phyloP scores from a whole-genome alignment of 2,329 filamentous ascomycete genomes.

The Leptographium radiaticola region DNA sequence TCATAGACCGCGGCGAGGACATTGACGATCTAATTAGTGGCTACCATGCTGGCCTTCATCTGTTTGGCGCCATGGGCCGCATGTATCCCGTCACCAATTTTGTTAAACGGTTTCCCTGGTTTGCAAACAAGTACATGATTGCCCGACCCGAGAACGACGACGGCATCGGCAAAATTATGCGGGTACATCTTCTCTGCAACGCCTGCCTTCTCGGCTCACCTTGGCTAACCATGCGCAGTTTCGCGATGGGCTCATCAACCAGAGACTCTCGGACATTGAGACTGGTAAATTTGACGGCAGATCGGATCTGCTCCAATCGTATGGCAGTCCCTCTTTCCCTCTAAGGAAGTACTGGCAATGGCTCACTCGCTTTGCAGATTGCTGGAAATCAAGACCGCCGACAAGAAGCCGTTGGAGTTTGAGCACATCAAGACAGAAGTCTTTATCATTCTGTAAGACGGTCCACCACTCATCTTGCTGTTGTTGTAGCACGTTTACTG shows the following conservation, averaged over 20 bases:
- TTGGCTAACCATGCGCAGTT: neutral
- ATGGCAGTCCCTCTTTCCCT: no score
- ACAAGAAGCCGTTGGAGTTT: neutral
- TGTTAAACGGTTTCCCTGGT: no score
- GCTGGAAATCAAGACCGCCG: neutral
- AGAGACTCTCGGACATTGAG: neutral
- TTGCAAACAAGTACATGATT: constrained; percentile 37
- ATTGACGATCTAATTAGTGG: no score
- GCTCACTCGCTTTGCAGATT: no score
- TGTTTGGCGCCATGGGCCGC: no score
- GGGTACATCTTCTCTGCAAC: constrained; percentile 4
- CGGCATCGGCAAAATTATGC: constrained; percentile 43
- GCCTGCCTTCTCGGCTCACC: neutral
- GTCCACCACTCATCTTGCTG: neutral
- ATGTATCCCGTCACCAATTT: no score
- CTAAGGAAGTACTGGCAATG: no score
- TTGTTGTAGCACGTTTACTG: no score
- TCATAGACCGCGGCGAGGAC: no score
- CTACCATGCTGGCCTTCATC: no score
- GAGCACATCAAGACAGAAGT: neutral
- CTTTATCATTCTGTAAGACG: neutral
- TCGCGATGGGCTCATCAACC: neutral
- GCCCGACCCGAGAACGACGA: constrained; percentile 37
- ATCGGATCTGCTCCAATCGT: neutral
- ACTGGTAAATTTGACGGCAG: neutral